Base-by-base conservation (phyloP, 768 basidiomycete genomes). In the Cytidiella melzeri region DNA sequence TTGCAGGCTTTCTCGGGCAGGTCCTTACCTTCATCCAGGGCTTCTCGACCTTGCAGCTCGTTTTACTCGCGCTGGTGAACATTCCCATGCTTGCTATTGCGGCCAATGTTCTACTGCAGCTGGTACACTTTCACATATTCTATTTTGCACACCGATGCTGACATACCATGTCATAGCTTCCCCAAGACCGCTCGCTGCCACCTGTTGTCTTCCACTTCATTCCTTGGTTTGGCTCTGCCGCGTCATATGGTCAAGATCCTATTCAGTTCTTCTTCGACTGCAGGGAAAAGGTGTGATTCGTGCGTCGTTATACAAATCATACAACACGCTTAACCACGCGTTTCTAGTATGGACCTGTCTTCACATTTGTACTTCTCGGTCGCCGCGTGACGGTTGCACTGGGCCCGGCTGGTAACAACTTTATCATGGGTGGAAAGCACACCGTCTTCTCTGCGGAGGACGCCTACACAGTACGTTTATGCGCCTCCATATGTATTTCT, bases 121-220 rank as follows among this genome's bases (percentile, higher is more conserved):
- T 92, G 56, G 92, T 91, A 62, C 46, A 81, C n/a, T n/a, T n/a
- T n/a, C n/a, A n/a, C n/a, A n/a, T n/a, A n/a, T 67, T 2, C 42
- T 13, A 38, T 51, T 20, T 23, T 36, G 3, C 9, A n/a, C 25
- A 7, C 47, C 2, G 13, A 0, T 24, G 4, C 20, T 12, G 6
- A 42, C 42, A 0, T 23, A n/a, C n/a, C n/a, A n/a, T n/a, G n/a
- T n/a, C 56, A n/a, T 45, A 92, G 89, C 58, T 82, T 28, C 90
- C 91, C 9, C 75, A 76, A 51, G 78, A 83, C 61, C 73, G 80
- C 19, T 80, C 80, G 15, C 69, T 84, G 37, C 96, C 96, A 1
- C 96, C 96, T 0, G 71, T 87, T 37, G 92, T 98, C 18, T 99
- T 97, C 72, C 91, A 97, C 64, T 84, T 85, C 74, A 68, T 98